These are phyloP conservation scores for Dactylonectria macrodidyma DNA, from an alignment of 2,329 filamentous ascomycete species.

Conservation along the genomic window DNA sequence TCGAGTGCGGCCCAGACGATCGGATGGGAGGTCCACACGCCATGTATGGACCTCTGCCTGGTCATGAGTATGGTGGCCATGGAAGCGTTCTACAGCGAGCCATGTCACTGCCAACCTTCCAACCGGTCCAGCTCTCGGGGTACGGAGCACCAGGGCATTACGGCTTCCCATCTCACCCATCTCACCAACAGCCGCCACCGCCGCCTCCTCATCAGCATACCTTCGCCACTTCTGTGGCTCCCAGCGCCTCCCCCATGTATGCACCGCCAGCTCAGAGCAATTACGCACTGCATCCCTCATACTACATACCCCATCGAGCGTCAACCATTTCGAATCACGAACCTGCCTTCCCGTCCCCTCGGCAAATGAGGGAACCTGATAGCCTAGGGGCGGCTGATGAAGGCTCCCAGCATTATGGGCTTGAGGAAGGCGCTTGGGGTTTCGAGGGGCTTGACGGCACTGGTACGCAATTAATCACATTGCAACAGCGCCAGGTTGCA, in stretches of 20 bases:
- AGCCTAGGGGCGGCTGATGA: slow-evolving; percentile 30
- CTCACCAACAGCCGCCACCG: slow-evolving; percentile 21
- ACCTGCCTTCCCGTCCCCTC: slow-evolving; percentile 37
- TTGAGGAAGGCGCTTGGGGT: slow-evolving; percentile 37
- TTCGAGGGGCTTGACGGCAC: slow-evolving; percentile 35
- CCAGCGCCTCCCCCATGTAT: slow-evolving; percentile 34
- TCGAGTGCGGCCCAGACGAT: slow-evolving; percentile 54
- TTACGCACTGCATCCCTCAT: slow-evolving; percentile 43
- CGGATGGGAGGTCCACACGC: slow-evolving; percentile 13
- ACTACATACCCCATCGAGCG: slow-evolving; percentile 35
- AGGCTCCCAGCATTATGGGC: slow-evolving; percentile 33
- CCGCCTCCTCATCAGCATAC: slow-evolving; percentile 25
- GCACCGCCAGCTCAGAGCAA: slow-evolving; percentile 35
- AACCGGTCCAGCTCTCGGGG: slow-evolving; percentile 25
- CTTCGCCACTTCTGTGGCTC: slow-evolving; percentile 33
- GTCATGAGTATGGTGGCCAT: slow-evolving; percentile 31
- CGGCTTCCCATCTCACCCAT: slow-evolving; percentile 25
- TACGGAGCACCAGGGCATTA: slow-evolving; percentile 32
- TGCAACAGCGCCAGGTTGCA: no score
- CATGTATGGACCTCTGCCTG: slow-evolving; percentile 30
- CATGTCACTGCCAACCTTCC: slow-evolving; percentile 45
- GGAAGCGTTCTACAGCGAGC: slow-evolving; percentile 44
- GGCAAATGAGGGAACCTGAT: slow-evolving; percentile 40
- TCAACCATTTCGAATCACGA: slow-evolving; percentile 30
- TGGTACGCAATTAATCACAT: no score